Evolutionary conservation across 2,329 filamentous ascomycete genomes (phyloP), one percentile per base, ranked within the genome.

Genomic region (Phyllosticta capitalensis): DNA sequence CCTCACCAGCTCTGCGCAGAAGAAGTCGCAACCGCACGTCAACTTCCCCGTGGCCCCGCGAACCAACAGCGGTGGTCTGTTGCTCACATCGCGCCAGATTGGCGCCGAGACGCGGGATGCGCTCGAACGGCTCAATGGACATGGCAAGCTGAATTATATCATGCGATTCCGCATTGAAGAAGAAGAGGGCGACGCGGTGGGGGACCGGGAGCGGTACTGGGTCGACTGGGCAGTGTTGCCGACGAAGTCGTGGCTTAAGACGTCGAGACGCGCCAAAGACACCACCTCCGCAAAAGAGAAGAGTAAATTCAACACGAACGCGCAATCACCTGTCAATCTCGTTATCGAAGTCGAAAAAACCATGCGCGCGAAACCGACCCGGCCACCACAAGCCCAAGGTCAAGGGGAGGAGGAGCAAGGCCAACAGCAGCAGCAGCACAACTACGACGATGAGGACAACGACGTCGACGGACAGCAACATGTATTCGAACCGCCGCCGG

Each of bases 61-160:
- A 45, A 45, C 54, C 52, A 59, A 59, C 52, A 54, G 56, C 56
- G 54, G 33, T 19, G 24, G 51, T 22, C 56, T 59, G n/a, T 51
- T 54, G 12, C 50, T 52, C 56, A 54, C 51, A 14, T 54, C 20
- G 38, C 56, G 38, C 38, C 56, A 59, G 22, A 12, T 59, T 20
- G 19, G 50, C 56, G 52, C 7, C 19, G 56, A 59, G 22, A 45
- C 38, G 14, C 17, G 14, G 4, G 38, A 45, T n/a, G 17, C 38
- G 14, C 38, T 45, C 38, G 17, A 45, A 5, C 38, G 38, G 38
- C 38, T 45, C 38, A 17, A 45, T n/a, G 38, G 3, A n/a, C 38
- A 45, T 14, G 14, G 38, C 14, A 45, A n/a, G 14, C 38, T 45
- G 38, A n/a, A n/a, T 4, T 45, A 45, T 7, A n/a, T 45, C 14